A percentile compares a stretch with the other conserved stretches of the same genome.
Evolutionary conservation across 2,329 filamentous ascomycete species (phyloP).

Genomic region (Pyrenophora graminea): DNA sequence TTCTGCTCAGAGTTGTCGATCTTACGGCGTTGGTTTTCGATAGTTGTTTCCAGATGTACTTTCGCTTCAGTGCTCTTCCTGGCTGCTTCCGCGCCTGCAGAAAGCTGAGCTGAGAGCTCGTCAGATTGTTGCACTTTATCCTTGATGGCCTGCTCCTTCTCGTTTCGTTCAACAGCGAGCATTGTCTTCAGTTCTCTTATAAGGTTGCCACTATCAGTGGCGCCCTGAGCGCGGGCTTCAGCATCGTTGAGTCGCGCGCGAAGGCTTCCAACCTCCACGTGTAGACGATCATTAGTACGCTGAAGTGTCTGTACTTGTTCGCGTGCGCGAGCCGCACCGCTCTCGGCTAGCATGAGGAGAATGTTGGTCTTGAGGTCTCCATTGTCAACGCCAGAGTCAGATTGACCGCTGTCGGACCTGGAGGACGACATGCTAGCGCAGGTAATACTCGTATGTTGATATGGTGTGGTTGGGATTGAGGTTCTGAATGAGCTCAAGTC

Average conservation of each 20-base stretch:
- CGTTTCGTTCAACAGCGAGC: not conserved
- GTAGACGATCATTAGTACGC: not conserved
- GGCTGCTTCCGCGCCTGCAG: too few species aligned
- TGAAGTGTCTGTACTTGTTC: not conserved
- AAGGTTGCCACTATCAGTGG: not conserved
- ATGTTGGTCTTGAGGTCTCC: not conserved
- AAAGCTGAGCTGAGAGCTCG: too few species aligned
- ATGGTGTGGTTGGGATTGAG: not conserved
- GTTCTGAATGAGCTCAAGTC: not conserved
- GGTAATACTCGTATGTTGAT: not conserved
- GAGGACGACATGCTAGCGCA: not conserved
- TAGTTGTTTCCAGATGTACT: too few species aligned
- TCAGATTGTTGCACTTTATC: not conserved
- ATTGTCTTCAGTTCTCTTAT: not conserved
- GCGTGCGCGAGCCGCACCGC: not conserved
- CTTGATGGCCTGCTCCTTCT: not conserved
- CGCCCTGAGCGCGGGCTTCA: not conserved
- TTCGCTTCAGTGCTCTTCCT: too few species aligned
- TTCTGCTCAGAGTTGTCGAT: not conserved
- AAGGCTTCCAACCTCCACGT: not conserved
- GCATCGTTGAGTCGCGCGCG: not conserved
- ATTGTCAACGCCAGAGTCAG: not conserved
- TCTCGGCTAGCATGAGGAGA: not conserved
- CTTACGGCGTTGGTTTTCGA: too few species aligned
- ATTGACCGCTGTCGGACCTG: not conserved